A percentile compares a stretch with the other conserved stretches of the same genome.
phyloP scores from a whole-genome alignment of 306 rosid genomes.

The Pyrus bretschneideri region DNA sequence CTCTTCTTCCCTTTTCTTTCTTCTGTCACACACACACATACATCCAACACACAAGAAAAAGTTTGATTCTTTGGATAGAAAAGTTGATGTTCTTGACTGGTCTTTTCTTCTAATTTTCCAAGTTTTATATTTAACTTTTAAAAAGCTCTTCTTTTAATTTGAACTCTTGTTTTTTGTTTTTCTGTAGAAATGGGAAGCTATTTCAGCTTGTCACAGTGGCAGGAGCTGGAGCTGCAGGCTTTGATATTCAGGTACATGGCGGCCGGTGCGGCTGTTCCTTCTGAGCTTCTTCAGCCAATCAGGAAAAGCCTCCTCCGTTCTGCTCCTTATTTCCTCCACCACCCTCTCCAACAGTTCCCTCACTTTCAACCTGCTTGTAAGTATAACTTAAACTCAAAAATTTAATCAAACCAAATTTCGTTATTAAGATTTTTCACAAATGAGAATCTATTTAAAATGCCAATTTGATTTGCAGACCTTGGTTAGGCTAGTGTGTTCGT shows the following conservation, averaged over 20 bases:
- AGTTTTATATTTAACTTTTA: not conserved
- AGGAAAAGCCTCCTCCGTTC: constrained; percentile 64
- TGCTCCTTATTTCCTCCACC: constrained; percentile 44
- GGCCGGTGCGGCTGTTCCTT: constrained; percentile 84
- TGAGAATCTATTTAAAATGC: not conserved
- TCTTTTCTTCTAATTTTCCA: not conserved
- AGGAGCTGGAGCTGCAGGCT: constrained; percentile 94
- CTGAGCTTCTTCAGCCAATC: constrained; percentile 82
- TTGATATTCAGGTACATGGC: constrained; percentile 77
- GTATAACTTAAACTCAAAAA: constrained; percentile 1
- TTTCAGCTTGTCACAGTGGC: constrained; percentile 87
- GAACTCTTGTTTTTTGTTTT: not conserved
- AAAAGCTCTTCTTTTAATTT: not conserved
- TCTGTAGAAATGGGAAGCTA: constrained; percentile 60
- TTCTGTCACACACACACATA: not conserved
- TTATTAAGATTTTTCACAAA: not conserved
- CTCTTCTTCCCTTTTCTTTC: not conserved
- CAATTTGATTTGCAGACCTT: not conserved
- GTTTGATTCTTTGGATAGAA: constrained; percentile 1
- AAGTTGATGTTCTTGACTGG: not conserved
- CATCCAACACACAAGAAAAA: constrained; percentile 2
- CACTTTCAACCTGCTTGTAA: constrained; percentile 61
- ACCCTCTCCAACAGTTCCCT: constrained; percentile 50
- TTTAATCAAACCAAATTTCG: not conserved
- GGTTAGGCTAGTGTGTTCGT: not conserved